Conservation (phyloP, 768 basidiomycete species). For the Lepiota brunneoincarnata region DNA sequence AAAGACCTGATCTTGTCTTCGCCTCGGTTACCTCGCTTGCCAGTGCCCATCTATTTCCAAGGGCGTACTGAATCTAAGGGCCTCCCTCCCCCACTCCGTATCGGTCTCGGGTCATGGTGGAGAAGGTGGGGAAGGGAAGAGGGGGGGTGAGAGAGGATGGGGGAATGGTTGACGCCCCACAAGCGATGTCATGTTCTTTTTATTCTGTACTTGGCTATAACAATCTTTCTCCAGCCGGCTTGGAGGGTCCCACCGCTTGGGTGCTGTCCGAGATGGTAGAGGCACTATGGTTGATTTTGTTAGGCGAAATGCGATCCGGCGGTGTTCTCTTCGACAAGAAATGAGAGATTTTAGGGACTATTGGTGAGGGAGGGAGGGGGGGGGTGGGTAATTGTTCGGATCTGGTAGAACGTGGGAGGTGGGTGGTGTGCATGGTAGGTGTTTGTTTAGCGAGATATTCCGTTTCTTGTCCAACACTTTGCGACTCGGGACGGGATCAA, state of each 20-base stretch:
- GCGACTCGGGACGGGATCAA: no score
- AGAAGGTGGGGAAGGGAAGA: neutral
- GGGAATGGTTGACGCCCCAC: neutral
- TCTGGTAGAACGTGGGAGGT: no score
- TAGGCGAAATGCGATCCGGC: no score
- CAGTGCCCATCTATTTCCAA: neutral
- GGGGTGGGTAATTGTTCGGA: no score
- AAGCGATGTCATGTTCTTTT: constrained; percentile 9
- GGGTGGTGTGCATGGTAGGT: no score
- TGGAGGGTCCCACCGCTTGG: neutral
- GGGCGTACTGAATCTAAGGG: constrained; percentile 2
- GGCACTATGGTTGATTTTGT: no score
- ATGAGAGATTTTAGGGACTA: no score
- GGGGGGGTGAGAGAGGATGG: no score
- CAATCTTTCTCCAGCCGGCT: neutral
- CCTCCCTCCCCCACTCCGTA: constrained; percentile 2
- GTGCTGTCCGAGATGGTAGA: neutral
- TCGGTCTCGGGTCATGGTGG: neutral
- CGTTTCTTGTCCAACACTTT: no score
- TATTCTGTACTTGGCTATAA: neutral
- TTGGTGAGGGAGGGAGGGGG: no score
- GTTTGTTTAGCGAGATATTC: no score
- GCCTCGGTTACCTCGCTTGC: constrained; percentile 10
- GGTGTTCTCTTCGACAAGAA: no score
- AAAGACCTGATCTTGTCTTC: neutral